Evolutionary conservation across 2,329 filamentous ascomycete genomes (phyloP).

Genomic region (Sordariomycetes sp.): DNA sequence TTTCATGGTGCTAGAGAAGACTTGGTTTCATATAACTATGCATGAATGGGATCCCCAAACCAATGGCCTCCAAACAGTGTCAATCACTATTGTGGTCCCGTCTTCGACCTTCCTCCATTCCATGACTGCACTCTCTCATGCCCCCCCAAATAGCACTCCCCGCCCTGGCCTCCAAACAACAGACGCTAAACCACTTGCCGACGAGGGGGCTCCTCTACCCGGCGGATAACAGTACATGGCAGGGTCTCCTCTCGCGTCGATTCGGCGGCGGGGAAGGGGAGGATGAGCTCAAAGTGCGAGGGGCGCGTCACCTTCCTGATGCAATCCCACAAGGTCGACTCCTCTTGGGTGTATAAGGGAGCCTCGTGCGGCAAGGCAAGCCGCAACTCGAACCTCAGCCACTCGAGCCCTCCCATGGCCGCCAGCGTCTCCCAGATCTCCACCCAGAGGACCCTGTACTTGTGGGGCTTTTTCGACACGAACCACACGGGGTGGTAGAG

Average conservation of each 20-base stretch:
- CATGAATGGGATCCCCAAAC: background rate
- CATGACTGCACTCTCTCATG: too few relatives aligned
- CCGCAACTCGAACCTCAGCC: constrained; percentile 8
- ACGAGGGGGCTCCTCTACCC: background rate
- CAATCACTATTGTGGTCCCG: background rate
- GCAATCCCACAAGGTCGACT: constrained; percentile 7
- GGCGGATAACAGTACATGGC: constrained; percentile 8
- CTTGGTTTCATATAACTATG: background rate
- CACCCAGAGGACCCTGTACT: constrained; percentile 6
- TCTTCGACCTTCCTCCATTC: background rate
- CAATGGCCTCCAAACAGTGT: background rate
- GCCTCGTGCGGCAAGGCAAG: background rate
- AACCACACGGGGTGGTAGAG: constrained; percentile 1
- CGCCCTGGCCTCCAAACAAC: background rate
- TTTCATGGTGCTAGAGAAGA: background rate
- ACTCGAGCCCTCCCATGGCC: constrained; percentile 9
- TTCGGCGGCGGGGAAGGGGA: constrained; percentile 8
- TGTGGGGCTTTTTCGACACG: background rate
- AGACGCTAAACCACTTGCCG: background rate
- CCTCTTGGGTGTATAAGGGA: constrained; percentile 5
- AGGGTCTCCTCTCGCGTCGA: constrained; percentile 8
- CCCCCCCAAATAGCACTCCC: background rate
- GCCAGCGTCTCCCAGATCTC: constrained; percentile 8
- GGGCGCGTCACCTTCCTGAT: constrained; percentile 9
- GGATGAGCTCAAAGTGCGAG: constrained; percentile 9